Base-by-base conservation (phyloP, 495 filamentous ascomycete genomes). In the Tuber microsphaerosporum region DNA sequence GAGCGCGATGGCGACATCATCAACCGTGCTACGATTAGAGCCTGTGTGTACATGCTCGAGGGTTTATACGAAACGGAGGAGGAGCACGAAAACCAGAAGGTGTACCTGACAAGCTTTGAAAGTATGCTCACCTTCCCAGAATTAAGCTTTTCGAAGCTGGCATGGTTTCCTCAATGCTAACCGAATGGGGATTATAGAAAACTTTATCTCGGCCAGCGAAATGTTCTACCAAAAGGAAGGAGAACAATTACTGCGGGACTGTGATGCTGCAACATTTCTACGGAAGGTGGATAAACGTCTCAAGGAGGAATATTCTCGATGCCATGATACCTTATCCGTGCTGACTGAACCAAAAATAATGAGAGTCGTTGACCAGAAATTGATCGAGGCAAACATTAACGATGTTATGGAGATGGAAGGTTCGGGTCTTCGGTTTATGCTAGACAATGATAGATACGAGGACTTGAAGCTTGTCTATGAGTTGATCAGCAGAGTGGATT, bases 1-100 rank as follows among this genome's bases (percentile, higher is more conserved):
- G 95, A 97, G 81, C 87, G 96, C 42, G 91, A 92, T 61, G 96
- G 94, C 19, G 93, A 98, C 77, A 89, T 93, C 16, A 94, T 98
- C 75, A 91, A 98, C 82, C 91, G 91, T 77, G 87, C 89, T 41
- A 86, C 97, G 12, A 89, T 98, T 68, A 91, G 93, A 77, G 90
- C 92, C 42, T 93, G 92, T 83, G 87, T 93, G 1, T 90, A 92
- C 77, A 97, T 98, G 94, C 86, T 99, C 4, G 95, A 98, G 82
- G 89, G 89, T 44, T 88, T 99, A 0, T 96, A 97, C 82, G 92
- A 96, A 82, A 91, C 89, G 0, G 87, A 91, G 46, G 86, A 88
- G 2, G 93, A 96, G 79, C 88, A 90, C 22, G 88, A 91, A 71
- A 87, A 90, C 43, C 87, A 92, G 26, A 94, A 92, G 81, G 87